These are phyloP conservation scores for Talaromyces ruber DNA, from an alignment of 495 filamentous ascomycete species.

Conservation along the genomic window DNA sequence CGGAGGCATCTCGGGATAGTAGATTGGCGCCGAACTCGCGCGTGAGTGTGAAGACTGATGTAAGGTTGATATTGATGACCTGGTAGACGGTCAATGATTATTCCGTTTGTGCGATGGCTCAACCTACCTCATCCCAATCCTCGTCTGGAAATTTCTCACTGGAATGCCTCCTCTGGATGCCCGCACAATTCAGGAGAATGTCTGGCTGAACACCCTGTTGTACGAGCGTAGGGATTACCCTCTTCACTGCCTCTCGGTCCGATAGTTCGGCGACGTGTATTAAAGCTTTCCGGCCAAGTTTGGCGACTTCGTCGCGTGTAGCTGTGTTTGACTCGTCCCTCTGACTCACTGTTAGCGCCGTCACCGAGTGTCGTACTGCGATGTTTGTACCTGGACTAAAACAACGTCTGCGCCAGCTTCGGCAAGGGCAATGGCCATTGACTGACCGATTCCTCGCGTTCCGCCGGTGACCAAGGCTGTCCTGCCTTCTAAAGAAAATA, in stretches of 20 bases:
- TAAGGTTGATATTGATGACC: constrained; percentile 81
- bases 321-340: constrained; percentile 55
- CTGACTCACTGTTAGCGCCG: constrained; percentile 20
- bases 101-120: not conserved
- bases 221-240: constrained; percentile 52
- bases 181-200: constrained; percentile 80
- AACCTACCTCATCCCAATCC: constrained; percentile 66
- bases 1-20: constrained; percentile 47
- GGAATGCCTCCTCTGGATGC: constrained; percentile 75
- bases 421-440: constrained; percentile 72
- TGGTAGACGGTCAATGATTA: constrained; percentile 8
- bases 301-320: constrained; percentile 53
- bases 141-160: constrained; percentile 68
- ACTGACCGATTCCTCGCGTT: constrained; percentile 79
- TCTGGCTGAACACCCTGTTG: constrained; percentile 50
- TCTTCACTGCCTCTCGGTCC: constrained; percentile 46
- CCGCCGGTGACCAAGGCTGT: constrained; percentile 84
- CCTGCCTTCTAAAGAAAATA: constrained; percentile 42
- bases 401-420: constrained; percentile 81
- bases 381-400: constrained; percentile 39
- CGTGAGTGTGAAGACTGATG: constrained; percentile 71
- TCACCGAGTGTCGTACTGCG: not conserved
- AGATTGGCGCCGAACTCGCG: constrained; percentile 84
- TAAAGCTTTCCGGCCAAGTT: constrained; percentile 55
- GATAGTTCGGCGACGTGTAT: constrained; percentile 74